phyloP scores from a whole-genome alignment of 225 moss, liverwort and hornwort genomes.

The Climacium dendroides region DNA sequence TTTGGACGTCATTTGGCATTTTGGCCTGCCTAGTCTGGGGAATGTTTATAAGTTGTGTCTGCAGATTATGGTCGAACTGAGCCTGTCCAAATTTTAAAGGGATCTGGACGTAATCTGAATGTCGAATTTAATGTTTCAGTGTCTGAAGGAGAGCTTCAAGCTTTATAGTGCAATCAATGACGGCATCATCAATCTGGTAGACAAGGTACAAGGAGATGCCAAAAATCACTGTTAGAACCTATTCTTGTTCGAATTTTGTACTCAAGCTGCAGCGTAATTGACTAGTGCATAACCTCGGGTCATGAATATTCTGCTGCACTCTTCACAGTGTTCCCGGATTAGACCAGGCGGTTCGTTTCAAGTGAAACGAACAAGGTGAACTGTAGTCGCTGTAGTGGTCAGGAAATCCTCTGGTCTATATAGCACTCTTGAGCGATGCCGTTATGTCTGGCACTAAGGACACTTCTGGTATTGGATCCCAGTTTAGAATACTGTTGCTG shows the following conservation, averaged over 20 bases:
- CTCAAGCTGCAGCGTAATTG: not conserved
- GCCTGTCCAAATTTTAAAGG: not conserved
- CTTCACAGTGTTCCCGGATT: not conserved
- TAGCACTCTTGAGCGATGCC: not conserved
- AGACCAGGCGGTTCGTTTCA: not conserved
- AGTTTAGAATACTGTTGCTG: not conserved
- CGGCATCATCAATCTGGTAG: slow-evolving; percentile 90
- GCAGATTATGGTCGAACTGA: not conserved
- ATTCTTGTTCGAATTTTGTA: not conserved
- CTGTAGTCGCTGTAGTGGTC: not conserved
- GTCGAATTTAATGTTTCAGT: slow-evolving; percentile 25
- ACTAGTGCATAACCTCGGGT: not conserved
- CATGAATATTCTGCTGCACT: not conserved
- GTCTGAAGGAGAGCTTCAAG: slow-evolving; percentile 97
- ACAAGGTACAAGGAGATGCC: slow-evolving; percentile 46
- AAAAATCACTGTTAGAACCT: not conserved
- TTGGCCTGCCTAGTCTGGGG: not conserved
- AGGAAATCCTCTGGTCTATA: not conserved
- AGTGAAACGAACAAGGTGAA: not conserved
- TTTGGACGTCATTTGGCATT: not conserved
- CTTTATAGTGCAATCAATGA: slow-evolving; percentile 89
- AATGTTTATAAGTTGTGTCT: not conserved
- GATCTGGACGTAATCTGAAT: not conserved
- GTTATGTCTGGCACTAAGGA: not conserved
- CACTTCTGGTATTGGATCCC: not conserved